phyloP scores from a whole-genome alignment of 2,329 filamentous ascomycete species.

The Calonectria pteridis region DNA sequence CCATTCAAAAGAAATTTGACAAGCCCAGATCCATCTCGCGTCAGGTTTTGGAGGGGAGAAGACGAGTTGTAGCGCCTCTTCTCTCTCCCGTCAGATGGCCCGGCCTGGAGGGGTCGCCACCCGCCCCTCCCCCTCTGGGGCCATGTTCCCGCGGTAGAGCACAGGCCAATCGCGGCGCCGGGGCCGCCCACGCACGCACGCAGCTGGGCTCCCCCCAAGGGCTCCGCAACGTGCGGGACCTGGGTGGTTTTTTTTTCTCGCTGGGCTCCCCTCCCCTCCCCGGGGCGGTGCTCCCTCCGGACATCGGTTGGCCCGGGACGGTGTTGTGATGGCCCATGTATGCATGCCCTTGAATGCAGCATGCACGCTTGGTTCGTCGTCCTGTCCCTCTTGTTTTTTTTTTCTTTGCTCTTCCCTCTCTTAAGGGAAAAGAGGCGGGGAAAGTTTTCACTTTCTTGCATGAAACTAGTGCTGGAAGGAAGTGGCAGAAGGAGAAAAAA shows the following conservation, averaged over 20 bases:
- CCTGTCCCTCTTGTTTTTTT: background rate
- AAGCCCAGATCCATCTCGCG: background rate
- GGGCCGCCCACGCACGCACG: conserved; percentile 36
- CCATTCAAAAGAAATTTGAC: background rate
- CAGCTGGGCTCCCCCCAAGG: background rate
- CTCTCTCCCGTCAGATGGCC: conserved; percentile 1
- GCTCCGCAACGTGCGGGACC: background rate
- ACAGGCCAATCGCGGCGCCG: conserved; percentile 38
- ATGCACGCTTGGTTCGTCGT: background rate
- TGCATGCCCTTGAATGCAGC: background rate
- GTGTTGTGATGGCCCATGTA: conserved; percentile 6
- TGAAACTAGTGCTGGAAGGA: background rate
- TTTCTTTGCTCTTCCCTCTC: background rate
- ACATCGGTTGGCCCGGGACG: conserved; percentile 16
- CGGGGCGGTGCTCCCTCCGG: conserved; percentile 34
- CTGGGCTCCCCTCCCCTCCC: background rate
- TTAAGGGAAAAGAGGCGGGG: background rate
- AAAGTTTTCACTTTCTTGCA: background rate
- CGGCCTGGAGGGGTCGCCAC: background rate
- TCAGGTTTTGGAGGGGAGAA: background rate
- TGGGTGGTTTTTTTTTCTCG: background rate
- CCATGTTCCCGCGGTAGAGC: conserved; percentile 2
- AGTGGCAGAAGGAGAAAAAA: background rate
- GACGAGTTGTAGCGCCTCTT: background rate
- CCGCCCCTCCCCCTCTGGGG: background rate